Percentiles rank a stretch among this genome's conserved stretches.
Evolutionary conservation across 257 asterid species (phyloP).

Genomic region (Nyctanthes arbortristis): DNA sequence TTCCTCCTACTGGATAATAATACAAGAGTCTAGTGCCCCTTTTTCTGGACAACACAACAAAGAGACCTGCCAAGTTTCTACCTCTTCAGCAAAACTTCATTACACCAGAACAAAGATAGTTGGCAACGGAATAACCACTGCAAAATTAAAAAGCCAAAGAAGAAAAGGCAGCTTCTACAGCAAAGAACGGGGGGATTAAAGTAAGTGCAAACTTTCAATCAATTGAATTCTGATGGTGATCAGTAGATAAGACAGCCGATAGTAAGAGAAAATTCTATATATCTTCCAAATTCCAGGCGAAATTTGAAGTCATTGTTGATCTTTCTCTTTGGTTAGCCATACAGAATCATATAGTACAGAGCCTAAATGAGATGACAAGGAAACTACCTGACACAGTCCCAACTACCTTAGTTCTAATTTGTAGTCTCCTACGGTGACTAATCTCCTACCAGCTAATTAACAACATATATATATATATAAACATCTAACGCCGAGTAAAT

Average conservation of each 20-base stretch:
- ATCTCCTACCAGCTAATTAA: conserved; percentile 17
- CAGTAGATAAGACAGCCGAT: neutral
- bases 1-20: too few relatives aligned
- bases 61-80: neutral
- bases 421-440: conserved; percentile 22
- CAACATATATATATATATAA: conserved; percentile 20
- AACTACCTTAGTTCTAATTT: conserved; percentile 19
- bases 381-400: neutral
- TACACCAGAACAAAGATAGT: neutral
- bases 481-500: conserved; percentile 22
- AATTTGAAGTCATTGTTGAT: neutral
- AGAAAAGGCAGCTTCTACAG: neutral
- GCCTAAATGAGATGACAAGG: conserved; percentile 12
- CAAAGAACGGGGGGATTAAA: neutral
- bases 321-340: conserved; percentile 17
- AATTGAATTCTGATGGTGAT: neutral
- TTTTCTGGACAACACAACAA: neutral
- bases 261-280: neutral
- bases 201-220: neutral
- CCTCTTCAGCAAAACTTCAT: neutral
- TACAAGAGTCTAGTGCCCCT: too few relatives aligned
- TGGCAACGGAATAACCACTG: neutral
- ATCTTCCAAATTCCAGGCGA: neutral
- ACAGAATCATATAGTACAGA: conserved; percentile 23
- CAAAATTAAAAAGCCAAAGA: too few relatives aligned